These are phyloP conservation scores for Themeda triandra DNA, from an alignment of 176 grass and related monocot genomes.

Conservation along the genomic window DNA sequence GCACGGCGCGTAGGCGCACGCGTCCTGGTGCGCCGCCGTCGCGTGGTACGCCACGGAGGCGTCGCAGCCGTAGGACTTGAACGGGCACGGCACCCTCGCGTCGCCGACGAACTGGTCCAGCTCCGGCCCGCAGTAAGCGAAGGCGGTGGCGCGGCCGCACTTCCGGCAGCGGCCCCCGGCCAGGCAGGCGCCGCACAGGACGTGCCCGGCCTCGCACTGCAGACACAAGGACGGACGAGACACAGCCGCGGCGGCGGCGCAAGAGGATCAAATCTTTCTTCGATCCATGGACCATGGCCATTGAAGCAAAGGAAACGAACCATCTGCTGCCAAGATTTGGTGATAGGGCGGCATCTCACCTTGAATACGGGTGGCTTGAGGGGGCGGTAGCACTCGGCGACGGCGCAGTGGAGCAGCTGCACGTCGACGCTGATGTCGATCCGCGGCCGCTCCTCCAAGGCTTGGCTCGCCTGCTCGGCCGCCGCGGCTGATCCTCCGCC, in stretches of 20 bases:
- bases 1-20: conserved; percentile 15
- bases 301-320: neutral
- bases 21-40: neutral
- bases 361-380: conserved; percentile 9
- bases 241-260: neutral
- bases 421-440: neutral
- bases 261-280: neutral
- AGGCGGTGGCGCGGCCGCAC: neutral
- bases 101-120: neutral
- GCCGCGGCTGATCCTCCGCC: neutral
- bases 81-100: conserved; percentile 25
- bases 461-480: neutral
- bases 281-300: too few species aligned
- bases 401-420: conserved; percentile 1
- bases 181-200: neutral
- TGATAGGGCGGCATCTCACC: neutral
- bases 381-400: neutral
- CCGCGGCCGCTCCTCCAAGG: neutral
- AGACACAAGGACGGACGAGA: neutral
- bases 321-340: neutral
- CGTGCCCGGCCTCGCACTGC: conserved; percentile 13
- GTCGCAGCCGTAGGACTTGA: neutral
- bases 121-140: neutral
- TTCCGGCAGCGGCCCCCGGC: neutral
- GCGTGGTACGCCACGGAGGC: neutral